Percentiles rank a stretch among this genome's conserved stretches.
phyloP scores from a whole-genome alignment of 768 basidiomycete genomes.

The Russula foetens region DNA sequence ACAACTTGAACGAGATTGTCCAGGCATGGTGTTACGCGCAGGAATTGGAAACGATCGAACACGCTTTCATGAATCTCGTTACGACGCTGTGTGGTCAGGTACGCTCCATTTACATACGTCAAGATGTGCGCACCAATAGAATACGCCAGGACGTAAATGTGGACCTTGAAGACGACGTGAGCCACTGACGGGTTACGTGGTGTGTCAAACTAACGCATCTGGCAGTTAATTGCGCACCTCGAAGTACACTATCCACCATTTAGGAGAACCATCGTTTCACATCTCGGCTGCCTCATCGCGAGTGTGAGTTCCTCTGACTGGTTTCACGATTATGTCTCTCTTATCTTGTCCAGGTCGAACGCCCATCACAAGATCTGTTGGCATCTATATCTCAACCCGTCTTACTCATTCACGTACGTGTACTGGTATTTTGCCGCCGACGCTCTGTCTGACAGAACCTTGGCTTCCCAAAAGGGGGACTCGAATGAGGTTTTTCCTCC shows the following conservation, averaged over 20 bases:
- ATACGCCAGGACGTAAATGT: conserved; percentile 10
- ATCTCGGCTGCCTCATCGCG: conserved; percentile 8
- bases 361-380: conserved; percentile 2
- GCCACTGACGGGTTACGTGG: neutral
- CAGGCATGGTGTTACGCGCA: conserved; percentile 23
- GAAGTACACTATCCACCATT: conserved; percentile 21
- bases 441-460: neutral
- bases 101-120: neutral
- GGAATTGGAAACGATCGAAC: conserved; percentile 22
- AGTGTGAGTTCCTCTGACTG: conserved; percentile 1
- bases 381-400: conserved; percentile 5
- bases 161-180: conserved; percentile 18
- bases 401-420: conserved; percentile 17
- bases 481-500: conserved; percentile 10
- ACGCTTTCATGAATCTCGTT: conserved; percentile 22
- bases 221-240: conserved; percentile 21
- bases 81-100: conserved; percentile 19
- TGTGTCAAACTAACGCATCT: neutral
- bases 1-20: conserved; percentile 20
- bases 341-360: neutral
- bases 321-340: neutral
- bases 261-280: conserved; percentile 12
- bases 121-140: neutral
- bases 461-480: conserved; percentile 14
- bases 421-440: neutral